A percentile compares a stretch with the other conserved stretches of the same genome.
Conservation (phyloP, 306 rosid species). For the Fagus crenata region DNA sequence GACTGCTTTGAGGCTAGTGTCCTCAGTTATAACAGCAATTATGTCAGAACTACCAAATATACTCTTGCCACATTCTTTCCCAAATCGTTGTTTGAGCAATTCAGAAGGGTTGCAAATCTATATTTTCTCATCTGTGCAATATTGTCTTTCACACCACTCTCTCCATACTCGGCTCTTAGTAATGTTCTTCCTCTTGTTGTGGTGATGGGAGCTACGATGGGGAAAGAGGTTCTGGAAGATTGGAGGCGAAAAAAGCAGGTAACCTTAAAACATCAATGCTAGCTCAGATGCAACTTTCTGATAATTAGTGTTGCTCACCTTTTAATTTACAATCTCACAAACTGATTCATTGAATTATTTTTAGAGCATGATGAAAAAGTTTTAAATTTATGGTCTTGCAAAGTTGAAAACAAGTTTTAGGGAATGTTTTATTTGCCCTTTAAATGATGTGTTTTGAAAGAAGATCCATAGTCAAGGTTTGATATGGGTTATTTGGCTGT, state of each 20-base stretch:
- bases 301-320: not conserved
- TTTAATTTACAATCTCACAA: not conserved
- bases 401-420: not conserved
- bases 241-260: constrained; percentile 87
- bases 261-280: constrained; percentile 14
- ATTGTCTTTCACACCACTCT: constrained; percentile 68
- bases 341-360: constrained; percentile 4
- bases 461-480: not conserved
- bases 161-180: constrained; percentile 85
- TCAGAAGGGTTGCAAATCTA: constrained; percentile 82
- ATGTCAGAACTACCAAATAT: constrained; percentile 81
- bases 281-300: constrained; percentile 10
- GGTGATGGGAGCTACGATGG: constrained; percentile 91
- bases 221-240: constrained; percentile 80
- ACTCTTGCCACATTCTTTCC: constrained; percentile 82
- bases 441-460: not conserved
- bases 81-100: constrained; percentile 88
- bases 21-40: constrained; percentile 60
- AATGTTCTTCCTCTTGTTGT: constrained; percentile 73
- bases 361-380: not conserved
- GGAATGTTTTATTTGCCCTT: not conserved
- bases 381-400: not conserved
- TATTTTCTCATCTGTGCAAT: constrained; percentile 81
- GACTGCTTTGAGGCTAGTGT: constrained; percentile 50
- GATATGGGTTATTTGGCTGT: not conserved